A percentile compares a stretch with the other conserved stretches of the same genome.
phyloP scores from a whole-genome alignment of 2,329 filamentous ascomycete genomes.

The Ophiostoma quercus region DNA sequence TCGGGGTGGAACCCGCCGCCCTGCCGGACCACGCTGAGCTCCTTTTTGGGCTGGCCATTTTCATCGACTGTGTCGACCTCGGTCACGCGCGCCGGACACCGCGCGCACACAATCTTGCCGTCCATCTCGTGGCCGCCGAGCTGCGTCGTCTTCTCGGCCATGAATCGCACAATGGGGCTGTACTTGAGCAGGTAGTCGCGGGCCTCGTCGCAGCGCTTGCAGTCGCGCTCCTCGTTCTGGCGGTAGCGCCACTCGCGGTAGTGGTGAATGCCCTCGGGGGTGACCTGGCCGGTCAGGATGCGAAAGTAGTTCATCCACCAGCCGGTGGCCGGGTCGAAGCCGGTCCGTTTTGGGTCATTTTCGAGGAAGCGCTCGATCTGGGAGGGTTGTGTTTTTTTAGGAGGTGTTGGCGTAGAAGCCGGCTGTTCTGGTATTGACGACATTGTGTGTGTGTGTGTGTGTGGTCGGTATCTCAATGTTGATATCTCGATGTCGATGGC shows the following conservation, averaged over 20 bases:
- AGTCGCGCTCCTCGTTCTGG: constrained; percentile 71
- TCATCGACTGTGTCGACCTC: neutral
- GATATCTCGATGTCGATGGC: neutral
- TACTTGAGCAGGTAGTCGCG: constrained; percentile 79
- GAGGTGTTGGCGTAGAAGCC: constrained; percentile 14
- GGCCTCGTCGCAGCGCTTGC: constrained; percentile 71
- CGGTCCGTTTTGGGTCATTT: constrained; percentile 57
- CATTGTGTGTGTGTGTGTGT: constrained; percentile 17
- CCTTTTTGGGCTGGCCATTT: neutral
- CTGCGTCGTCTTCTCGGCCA: constrained; percentile 72
- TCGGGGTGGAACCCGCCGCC: constrained; percentile 80
- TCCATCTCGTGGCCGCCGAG: constrained; percentile 69
- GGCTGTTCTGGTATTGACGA: constrained; percentile 19
- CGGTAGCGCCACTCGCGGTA: constrained; percentile 74
- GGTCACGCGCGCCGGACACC: constrained; percentile 58
- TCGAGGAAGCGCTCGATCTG: constrained; percentile 33
- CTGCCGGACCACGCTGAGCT: constrained; percentile 52
- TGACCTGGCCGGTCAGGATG: constrained; percentile 70
- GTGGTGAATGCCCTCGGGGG: constrained; percentile 61
- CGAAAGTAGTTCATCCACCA: constrained; percentile 84
- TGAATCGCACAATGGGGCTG: constrained; percentile 80
- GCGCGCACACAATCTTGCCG: constrained; percentile 73
- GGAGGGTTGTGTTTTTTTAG: neutral
- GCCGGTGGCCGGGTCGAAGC: constrained; percentile 55
- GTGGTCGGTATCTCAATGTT: neutral